Conservation (phyloP, 164 flowering plant genomes). For the Tetracentron sinense region DNA sequence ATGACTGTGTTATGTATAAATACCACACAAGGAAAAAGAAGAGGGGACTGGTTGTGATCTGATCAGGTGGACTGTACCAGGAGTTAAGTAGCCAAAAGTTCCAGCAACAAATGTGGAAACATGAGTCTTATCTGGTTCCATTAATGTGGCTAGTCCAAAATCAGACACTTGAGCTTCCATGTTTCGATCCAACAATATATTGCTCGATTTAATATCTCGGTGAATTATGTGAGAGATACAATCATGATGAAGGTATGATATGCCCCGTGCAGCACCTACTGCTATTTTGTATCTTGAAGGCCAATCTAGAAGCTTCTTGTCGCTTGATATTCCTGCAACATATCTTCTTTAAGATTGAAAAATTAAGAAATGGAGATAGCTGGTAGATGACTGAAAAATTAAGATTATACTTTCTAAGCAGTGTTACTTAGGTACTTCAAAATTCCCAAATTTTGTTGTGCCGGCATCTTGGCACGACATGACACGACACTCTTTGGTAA, state of each 20-base stretch:
- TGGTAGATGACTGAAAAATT: not conserved
- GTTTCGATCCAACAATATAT: constrained; percentile 73
- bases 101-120: constrained; percentile 93
- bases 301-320: constrained; percentile 68
- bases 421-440: too few relatives aligned
- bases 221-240: constrained; percentile 95
- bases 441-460: too few relatives aligned
- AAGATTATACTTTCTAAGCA: not conserved
- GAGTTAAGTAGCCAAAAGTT: constrained; percentile 94
- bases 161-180: constrained; percentile 93
- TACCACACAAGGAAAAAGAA: not conserved
- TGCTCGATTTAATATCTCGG: constrained; percentile 94
- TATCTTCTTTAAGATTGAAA: not conserved
- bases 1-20: not conserved
- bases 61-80: constrained; percentile 45
- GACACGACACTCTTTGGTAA: too few relatives aligned
- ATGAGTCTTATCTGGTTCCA: constrained; percentile 89
- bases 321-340: constrained; percentile 54
- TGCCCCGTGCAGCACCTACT: constrained; percentile 84
- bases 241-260: constrained; percentile 91
- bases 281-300: constrained; percentile 78
- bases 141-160: constrained; percentile 88
- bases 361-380: not conserved
- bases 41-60: not conserved
- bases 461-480: too few relatives aligned